Base-by-base conservation (phyloP, 139 green algal genomes). In the Tetradesmus lagerheimii region DNA sequence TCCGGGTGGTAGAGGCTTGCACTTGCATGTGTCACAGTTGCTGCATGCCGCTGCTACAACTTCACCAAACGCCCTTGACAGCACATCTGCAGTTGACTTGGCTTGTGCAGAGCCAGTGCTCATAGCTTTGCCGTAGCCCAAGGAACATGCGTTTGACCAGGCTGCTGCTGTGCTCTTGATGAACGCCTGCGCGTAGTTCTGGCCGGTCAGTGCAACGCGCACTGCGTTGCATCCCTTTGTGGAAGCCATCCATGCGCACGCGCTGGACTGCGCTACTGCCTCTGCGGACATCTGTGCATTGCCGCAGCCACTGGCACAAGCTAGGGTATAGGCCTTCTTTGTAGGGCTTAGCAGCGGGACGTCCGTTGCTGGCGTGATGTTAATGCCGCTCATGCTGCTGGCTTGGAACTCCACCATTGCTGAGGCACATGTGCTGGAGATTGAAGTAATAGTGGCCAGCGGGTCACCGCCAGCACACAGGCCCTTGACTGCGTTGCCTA, bases 211-310 rank as follows among this genome's bases (percentile, higher is more conserved):
- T 0, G 80, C 41, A 8, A 79, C 64, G 11, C 50, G 71, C 15
- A 91, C 88, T 20, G 88, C 64, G 23, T 91, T 88, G 64, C 88
- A 91, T 66, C 88, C 88, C 78, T 88, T 86, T 18, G n/a, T 88
- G 23, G 80, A 47, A 25, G 80, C 31, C 66, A 79, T 83, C 29
- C 71, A 88, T 2, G 88, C 88, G 78, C 88, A 91, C 1, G 80
- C 88, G 37, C 64, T 88, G 0, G 88, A 78, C 37, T 91, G 88
- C 41, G 88, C 88, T 23, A 91, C 80, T 14, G 88, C 64, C 75
- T 91, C 88, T 25, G 88, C 88, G 9, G 88, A 76, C 0, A 34
- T 34, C 64, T 91, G 43, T 14, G 57, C 88, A 45, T 88, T 91
- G 14, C 27, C 64, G 88, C 88, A 91, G 66, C 88, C 67, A 18